Evolutionary conservation across 768 basidiomycete species (phyloP).

Genomic region (Rickenella mellea): DNA sequence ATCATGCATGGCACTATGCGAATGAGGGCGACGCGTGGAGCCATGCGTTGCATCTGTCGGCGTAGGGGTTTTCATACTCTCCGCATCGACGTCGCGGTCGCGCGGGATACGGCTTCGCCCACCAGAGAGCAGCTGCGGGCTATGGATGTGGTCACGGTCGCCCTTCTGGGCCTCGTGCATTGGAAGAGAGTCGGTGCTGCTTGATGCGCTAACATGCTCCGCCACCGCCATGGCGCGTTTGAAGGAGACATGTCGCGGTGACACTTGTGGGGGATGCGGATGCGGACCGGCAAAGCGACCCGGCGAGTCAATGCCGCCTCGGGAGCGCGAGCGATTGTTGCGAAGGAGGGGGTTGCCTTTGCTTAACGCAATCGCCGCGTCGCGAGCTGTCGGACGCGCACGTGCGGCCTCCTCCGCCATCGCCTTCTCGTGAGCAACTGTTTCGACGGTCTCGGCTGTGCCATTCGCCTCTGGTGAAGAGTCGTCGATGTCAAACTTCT

Average conservation of each 20-base stretch:
- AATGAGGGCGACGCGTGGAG: slow-evolving; percentile 11
- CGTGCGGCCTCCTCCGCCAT: slow-evolving; percentile 12
- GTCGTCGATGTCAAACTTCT: slow-evolving; percentile 92
- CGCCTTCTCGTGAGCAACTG: slow-evolving; percentile 13
- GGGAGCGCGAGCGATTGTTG: slow-evolving; percentile 10
- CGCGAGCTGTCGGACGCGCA: slow-evolving; percentile 17
- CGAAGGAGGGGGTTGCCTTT: slow-evolving; percentile 20
- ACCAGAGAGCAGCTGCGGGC: slow-evolving; percentile 24
- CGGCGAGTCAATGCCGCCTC: slow-evolving; percentile 48
- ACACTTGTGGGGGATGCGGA: slow-evolving; percentile 36
- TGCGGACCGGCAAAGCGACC: slow-evolving; percentile 45
- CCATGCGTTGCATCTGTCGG: slow-evolving; percentile 37
- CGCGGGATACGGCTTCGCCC: slow-evolving; percentile 50
- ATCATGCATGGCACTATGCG: slow-evolving; percentile 15
- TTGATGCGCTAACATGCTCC: not conserved
- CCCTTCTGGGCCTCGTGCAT: slow-evolving; percentile 31
- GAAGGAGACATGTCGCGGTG: slow-evolving; percentile 47
- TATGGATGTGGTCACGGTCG: slow-evolving; percentile 43
- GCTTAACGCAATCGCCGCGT: slow-evolving; percentile 22
- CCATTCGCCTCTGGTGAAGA: slow-evolving; percentile 47
- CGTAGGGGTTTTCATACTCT: slow-evolving; percentile 37
- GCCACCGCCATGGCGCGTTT: not conserved
- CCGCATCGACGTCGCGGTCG: slow-evolving; percentile 47
- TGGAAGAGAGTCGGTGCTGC: not conserved
- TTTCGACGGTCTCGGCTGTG: slow-evolving; percentile 5